Percentiles rank a stretch among this genome's conserved stretches.
Conservation (phyloP, 306 rosid genomes). For the Acacia crassicarpa region DNA sequence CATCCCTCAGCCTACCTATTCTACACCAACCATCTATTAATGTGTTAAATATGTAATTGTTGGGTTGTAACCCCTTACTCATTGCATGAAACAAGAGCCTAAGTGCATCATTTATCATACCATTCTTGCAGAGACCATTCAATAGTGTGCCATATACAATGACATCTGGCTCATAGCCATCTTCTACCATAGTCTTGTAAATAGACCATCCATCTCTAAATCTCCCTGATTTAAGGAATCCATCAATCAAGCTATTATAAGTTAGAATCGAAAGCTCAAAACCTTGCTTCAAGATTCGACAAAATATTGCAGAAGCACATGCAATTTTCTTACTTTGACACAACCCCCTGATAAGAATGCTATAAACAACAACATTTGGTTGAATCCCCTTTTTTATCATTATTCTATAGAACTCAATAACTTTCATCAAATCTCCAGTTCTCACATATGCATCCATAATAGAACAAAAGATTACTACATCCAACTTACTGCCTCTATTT, state of each 20-base stretch:
- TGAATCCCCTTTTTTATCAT: slow-evolving; percentile 31
- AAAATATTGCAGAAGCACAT: slow-evolving; percentile 31
- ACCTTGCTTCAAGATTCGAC: neutral
- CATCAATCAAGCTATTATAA: slow-evolving; percentile 35
- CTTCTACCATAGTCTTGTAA: slow-evolving; percentile 17
- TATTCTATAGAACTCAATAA: slow-evolving; percentile 23
- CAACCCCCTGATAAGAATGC: slow-evolving; percentile 29
- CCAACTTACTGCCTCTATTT: slow-evolving; percentile 26
- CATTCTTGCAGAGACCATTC: slow-evolving; percentile 34
- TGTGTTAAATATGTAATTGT: slow-evolving; percentile 30
- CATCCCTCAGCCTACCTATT: slow-evolving; percentile 23
- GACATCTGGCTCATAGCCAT: slow-evolving; percentile 30
- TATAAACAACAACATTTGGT: slow-evolving; percentile 33
- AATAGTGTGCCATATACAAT: slow-evolving; percentile 23
- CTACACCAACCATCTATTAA: slow-evolving; percentile 40
- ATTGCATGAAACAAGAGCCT: slow-evolving; percentile 35
- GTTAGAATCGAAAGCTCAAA: neutral
- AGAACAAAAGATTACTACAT: slow-evolving; percentile 36
- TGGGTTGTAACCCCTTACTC: slow-evolving; percentile 26
- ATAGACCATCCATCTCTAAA: slow-evolving; percentile 29
- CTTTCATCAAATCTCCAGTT: slow-evolving; percentile 21
- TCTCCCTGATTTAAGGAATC: slow-evolving; percentile 30
- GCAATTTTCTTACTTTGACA: neutral
- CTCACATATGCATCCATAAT: slow-evolving; percentile 43
- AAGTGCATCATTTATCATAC: slow-evolving; percentile 31